Evolutionary conservation across 345 rosid genomes (phyloP), one percentile per base, ranked within the genome.

Genomic region (Cardamine chenopodiifolia): DNA sequence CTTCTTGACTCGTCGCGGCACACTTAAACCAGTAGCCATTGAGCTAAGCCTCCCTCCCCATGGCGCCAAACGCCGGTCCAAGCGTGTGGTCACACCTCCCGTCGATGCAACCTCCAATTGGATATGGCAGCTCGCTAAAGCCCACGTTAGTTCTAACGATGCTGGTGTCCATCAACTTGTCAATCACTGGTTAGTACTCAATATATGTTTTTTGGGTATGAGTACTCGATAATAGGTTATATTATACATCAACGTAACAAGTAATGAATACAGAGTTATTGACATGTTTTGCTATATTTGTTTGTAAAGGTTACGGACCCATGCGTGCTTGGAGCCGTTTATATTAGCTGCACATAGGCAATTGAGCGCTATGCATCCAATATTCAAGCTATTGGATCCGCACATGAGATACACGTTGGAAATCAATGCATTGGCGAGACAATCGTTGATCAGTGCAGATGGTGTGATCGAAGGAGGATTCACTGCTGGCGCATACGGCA

Each of bases 111-210:
- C 99, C 45, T 32, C 80, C 12, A 84, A 80, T 11, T 96, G 99
- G 99, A 68, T 84, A n/a, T 96, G 99, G 99, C 92, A 88, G 72
- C 93, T 96, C 1, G 98, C 99, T 25, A 96, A 90, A 82, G 91
- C 99, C 62, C 98, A 96, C 37, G 99, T 96, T 48, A 79, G 93
- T 80, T 83, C 99, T 63, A 96, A 96, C 9, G 96, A 89, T 64
- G 95, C 98, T 11, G 98, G 98, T 11, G 93, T 86, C 37, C 99
- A 96, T 85, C 99, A 96, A 31, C 88, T 96, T 10, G 93, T 85
- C 34, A 83, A 90, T 79, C 99, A 96, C 53, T 96, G 95, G 96
- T 73, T 18, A 71, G 75, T 61, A 25, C 29, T 71, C 14, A 60
- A 60, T 1, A 60, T 7, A 56, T 10, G n/a, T n/a, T n/a, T n/a